Percentiles rank a stretch among this genome's conserved stretches.
These are phyloP conservation scores for Aureobasidium pullulans DNA, from an alignment of 2,329 filamentous ascomycete species.

Conservation along the genomic window DNA sequence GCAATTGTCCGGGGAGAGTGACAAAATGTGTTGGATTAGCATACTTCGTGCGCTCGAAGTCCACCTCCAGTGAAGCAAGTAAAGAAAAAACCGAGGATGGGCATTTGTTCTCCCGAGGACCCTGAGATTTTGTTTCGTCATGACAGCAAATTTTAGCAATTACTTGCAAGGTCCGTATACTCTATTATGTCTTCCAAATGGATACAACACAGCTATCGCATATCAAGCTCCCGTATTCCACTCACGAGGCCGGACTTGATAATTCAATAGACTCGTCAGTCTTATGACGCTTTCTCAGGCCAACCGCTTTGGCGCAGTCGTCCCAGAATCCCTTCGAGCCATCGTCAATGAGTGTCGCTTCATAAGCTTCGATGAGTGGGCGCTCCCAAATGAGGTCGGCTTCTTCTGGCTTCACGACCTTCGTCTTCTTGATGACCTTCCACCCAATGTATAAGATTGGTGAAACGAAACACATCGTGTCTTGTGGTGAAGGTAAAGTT, in stretches of 20 bases:
- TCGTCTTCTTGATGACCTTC: slow-evolving; percentile 57
- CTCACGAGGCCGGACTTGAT: neutral
- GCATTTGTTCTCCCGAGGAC: no score
- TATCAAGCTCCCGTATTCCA: no score
- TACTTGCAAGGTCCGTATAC: no score
- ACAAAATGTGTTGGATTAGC: no score
- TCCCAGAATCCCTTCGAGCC: slow-evolving; percentile 11
- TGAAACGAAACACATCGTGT: slow-evolving; percentile 50
- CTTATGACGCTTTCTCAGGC: neutral
- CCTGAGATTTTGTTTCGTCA: no score
- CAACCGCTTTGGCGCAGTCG: neutral
- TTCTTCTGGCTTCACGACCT: slow-evolving; percentile 46
- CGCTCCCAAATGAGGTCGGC: slow-evolving; percentile 55
- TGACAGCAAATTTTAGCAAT: no score
- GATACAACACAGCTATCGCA: no score
- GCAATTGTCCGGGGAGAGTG: no score
- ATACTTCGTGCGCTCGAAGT: no score
- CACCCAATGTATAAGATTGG: slow-evolving; percentile 56
- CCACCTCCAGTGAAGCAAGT: no score
- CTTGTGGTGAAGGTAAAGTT: slow-evolving; percentile 45
- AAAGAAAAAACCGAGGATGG: no score
- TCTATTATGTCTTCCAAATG: neutral
- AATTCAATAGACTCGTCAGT: neutral
- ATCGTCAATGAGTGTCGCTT: slow-evolving; percentile 38
- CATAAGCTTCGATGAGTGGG: slow-evolving; percentile 52